A percentile compares a stretch with the other conserved stretches of the same genome.
Evolutionary conservation across 2,329 filamentous ascomycete genomes (phyloP).

Genomic region (Davidsoniella eucalypti): DNA sequence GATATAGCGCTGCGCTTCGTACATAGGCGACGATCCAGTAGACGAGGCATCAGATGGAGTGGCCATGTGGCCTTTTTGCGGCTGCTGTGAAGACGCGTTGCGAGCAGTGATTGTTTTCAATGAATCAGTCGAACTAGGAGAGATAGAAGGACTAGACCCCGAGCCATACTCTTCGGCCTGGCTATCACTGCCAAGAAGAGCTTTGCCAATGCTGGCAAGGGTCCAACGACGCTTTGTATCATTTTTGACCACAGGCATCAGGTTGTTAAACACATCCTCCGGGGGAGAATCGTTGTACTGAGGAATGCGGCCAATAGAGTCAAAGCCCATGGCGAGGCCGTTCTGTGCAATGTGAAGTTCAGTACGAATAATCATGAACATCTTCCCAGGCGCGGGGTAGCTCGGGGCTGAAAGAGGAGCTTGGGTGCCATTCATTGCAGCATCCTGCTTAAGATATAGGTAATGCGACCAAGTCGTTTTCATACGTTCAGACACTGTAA

Average conservation of each 20-base stretch:
- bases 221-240: constrained; percentile 45
- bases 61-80: constrained; percentile 18
- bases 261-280: constrained; percentile 17
- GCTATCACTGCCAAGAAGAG: constrained; percentile 24
- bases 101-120: constrained; percentile 3
- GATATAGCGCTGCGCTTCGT: constrained; percentile 40
- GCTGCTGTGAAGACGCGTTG: constrained; percentile 21
- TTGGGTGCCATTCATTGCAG: constrained; percentile 26
- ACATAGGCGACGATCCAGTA: constrained; percentile 37
- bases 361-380: constrained; percentile 76
- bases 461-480: constrained; percentile 65
- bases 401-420: constrained; percentile 60
- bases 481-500: constrained; percentile 49
- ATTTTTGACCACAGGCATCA: constrained; percentile 14
- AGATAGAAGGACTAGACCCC: constrained; percentile 17
- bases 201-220: constrained; percentile 45
- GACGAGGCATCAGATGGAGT: constrained; percentile 35
- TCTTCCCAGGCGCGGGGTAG: constrained; percentile 67
- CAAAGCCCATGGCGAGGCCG: constrained; percentile 33
- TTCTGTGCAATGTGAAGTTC: constrained; percentile 38
- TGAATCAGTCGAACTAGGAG: background rate
- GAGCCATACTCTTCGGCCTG: constrained; percentile 15
- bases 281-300: constrained; percentile 16
- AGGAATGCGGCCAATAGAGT: constrained; percentile 24
- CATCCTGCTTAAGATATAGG: constrained; percentile 52